These are phyloP conservation scores for Multifurca ochricompacta DNA, from an alignment of 768 basidiomycete species.

Conservation along the genomic window DNA sequence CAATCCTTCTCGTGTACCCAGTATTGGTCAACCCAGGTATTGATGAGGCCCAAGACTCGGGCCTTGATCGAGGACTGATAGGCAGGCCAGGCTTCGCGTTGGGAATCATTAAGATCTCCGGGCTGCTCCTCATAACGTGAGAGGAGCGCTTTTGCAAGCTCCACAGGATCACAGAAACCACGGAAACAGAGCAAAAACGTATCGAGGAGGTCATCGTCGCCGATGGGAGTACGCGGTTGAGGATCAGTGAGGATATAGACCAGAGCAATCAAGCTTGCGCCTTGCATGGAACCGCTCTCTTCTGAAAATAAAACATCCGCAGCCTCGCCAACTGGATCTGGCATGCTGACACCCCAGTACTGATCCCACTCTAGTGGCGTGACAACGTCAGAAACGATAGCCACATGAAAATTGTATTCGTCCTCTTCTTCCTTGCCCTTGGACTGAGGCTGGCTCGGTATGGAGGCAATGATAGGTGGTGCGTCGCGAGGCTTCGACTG, in stretches of 20 bases:
- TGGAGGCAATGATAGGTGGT: neutral
- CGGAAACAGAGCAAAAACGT: slow-evolving; percentile 13
- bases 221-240: neutral
- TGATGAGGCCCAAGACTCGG: slow-evolving; percentile 9
- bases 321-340: neutral
- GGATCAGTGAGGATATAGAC: slow-evolving; percentile 12
- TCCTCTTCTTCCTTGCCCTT: slow-evolving; percentile 4
- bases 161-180: slow-evolving; percentile 7
- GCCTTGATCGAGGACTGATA: slow-evolving; percentile 2
- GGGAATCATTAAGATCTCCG: neutral
- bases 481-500: neutral
- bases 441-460: neutral
- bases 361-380: neutral
- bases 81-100: slow-evolving; percentile 1
- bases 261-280: slow-evolving; percentile 6
- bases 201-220: neutral
- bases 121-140: slow-evolving; percentile 9
- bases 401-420: slow-evolving; percentile 1
- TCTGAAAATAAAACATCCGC: neutral
- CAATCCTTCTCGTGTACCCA: slow-evolving; percentile 9
- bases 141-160: slow-evolving; percentile 7
- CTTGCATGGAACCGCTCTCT: neutral
- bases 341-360: slow-evolving; percentile 12
- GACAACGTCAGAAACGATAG: slow-evolving; percentile 7
- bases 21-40: slow-evolving; percentile 9